A percentile compares a stretch with the other conserved stretches of the same genome.
These are phyloP conservation scores for Candida pseudoglaebosa DNA, from an alignment of 805 yeast species.

Conservation along the genomic window DNA sequence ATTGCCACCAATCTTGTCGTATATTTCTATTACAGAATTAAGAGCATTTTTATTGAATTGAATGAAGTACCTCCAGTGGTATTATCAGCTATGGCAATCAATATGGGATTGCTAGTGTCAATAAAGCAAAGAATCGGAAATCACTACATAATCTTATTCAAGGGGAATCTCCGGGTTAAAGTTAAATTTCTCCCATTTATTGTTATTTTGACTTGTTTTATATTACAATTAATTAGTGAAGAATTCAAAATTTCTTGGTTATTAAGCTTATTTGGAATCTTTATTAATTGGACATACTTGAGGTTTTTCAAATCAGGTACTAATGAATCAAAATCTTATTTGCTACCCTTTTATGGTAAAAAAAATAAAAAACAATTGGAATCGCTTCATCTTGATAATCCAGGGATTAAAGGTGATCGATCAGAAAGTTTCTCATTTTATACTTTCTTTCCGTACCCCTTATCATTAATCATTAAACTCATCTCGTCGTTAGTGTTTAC, in stretches of 20 bases:
- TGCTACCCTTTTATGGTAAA: conserved; percentile 31
- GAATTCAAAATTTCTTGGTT: conserved; percentile 24
- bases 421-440: conserved; percentile 30
- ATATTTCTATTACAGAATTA: conserved; percentile 21
- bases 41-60: conserved; percentile 12
- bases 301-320: conserved; percentile 39
- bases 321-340: conserved; percentile 40
- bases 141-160: conserved; percentile 48
- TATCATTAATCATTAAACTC: conserved; percentile 23
- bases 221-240: conserved; percentile 19
- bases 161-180: conserved; percentile 43
- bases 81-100: conserved; percentile 52
- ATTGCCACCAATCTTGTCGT: conserved; percentile 33
- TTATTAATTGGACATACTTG: conserved; percentile 36
- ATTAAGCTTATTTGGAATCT: conserved; percentile 28
- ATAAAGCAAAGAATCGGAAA: conserved; percentile 65
- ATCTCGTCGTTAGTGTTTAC: conserved; percentile 18
- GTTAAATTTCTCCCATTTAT: conserved; percentile 39
- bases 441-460: conserved; percentile 41
- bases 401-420: conserved; percentile 22
- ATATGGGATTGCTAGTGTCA: conserved; percentile 58
- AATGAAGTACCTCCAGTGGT: conserved; percentile 39
- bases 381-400: conserved; percentile 16
- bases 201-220: conserved; percentile 19
- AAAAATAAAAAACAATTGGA: conserved; percentile 9